phyloP scores from a whole-genome alignment of 768 basidiomycete genomes.

The Macrolepiota fuliginosa region DNA sequence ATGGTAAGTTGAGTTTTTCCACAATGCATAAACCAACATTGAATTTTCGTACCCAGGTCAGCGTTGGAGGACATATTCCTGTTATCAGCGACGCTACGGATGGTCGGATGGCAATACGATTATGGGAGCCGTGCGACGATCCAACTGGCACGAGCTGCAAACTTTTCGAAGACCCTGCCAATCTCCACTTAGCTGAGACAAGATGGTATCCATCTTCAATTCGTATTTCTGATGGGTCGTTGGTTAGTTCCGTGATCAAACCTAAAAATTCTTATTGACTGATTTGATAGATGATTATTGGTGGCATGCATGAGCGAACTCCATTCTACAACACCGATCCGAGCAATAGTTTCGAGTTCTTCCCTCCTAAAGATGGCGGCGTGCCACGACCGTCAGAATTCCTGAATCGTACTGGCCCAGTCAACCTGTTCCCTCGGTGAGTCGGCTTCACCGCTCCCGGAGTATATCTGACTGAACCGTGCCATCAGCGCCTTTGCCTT shows the following conservation, averaged over 20 bases:
- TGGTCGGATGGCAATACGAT: conserved; percentile 34
- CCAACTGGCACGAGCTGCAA: conserved; percentile 26
- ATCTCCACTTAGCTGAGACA: conserved; percentile 31
- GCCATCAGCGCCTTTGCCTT: conserved; percentile 27
- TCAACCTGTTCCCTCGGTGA: conserved; percentile 27
- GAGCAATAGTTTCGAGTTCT: conserved; percentile 41
- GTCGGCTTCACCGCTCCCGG: not conserved
- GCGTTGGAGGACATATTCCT: conserved; percentile 28
- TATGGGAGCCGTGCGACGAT: conserved; percentile 37
- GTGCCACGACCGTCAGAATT: conserved; percentile 25
- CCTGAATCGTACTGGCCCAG: conserved; percentile 25
- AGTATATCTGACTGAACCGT: not conserved
- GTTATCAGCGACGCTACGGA: conserved; percentile 24
- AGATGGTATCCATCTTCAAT: conserved; percentile 42
- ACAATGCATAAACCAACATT: not conserved
- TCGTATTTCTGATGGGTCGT: conserved; percentile 29
- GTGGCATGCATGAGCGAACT: conserved; percentile 24
- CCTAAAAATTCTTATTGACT: not conserved
- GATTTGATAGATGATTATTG: conserved; percentile 23
- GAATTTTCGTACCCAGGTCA: conserved; percentile 18
- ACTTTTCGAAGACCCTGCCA: conserved; percentile 32
- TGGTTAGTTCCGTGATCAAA: conserved; percentile 20
- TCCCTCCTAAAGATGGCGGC: conserved; percentile 37
- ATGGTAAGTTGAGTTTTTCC: conserved; percentile 26
- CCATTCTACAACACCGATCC: conserved; percentile 68